Base-by-base conservation (phyloP, 208 protist genomes). In the Acanthamoeba polyphaga region DNA sequence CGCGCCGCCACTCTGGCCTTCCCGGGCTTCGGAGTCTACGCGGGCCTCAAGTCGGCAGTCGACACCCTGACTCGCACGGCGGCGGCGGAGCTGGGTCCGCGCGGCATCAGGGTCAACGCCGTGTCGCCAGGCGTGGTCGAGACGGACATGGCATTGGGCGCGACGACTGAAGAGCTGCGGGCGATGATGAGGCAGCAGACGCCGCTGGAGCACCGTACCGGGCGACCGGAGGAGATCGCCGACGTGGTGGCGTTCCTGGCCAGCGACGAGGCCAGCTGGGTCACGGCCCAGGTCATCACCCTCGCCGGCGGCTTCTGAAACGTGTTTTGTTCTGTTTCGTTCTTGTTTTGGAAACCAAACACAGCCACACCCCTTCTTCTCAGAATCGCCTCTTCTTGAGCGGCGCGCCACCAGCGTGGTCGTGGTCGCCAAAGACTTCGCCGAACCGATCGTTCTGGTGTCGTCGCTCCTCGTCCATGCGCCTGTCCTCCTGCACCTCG, bases 391-490 rank as follows among this genome's bases (percentile, higher is more conserved):
- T 12, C 62, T 68, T 68, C 24, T 68, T 68, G 62, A 68, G 62
- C 62, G 62, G 24, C 6, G 24, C 27, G 62, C 62, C 62, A 27
- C 62, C 62, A 27, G 17, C 27, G 12, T n/a, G 32, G 62, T 68
- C 62, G 62, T 29, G 62, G 58, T 94, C 90, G 90, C 90, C 70
- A 19, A 94, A 94, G 19, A 82, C 90, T 3, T 94, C 90, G n/a
- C 90, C 90, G 53, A 94, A 94, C 49, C 90, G 34, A n/a, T 94
- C 68, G 90, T 94, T 62, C 22, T 94, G 85, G 49, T 66, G n/a
- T n/a, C 60, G 34, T 94, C 66, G 66, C 46, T 76, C 90, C 34
- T 92, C 85, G 49, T 92, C 85, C 60, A 64, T 66, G 27, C 55
- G 64, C 90, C 90, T 8, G 10, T 76, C 68, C 49, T 94, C 90